Evolutionary conservation across 2,329 filamentous ascomycete genomes (phyloP), one percentile per base, ranked within the genome.

Genomic region (Dothidotthia symphoricarpi): DNA sequence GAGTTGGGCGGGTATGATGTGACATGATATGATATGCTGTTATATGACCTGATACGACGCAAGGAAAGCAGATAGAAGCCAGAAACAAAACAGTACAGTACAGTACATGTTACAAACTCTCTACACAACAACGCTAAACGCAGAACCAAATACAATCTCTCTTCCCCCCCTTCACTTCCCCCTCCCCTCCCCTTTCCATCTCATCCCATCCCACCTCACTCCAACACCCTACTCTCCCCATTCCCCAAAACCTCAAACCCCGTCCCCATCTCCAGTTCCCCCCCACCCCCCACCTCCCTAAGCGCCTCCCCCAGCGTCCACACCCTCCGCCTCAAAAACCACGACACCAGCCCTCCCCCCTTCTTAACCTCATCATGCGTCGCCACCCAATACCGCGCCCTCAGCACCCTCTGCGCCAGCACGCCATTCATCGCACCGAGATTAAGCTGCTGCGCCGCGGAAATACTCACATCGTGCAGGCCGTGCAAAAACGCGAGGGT

Each of bases 291-390:
- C 6, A 73, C 72, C 35, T 75, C 72, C 16, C 64, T 58, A 9
- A 78, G 46, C 27, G 82, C 71, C 44, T 76, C 69, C 33, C 69
- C 61, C 9, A 75, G 26, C 0, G 63, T 72, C 47, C 71, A 60
- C 0, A 66, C 55, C 32, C 67, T 72, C 24, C 72, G 51, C 24
- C 56, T 61, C 39, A 76, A 67, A 63, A 64, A 76, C 67, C 67
- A 74, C 2, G 63, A 73, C 8, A 84, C 73, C 4, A 83, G 49
- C 0, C 81, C 80, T 0, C 72, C 72, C 0, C 78, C 80, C 36
- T 62, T 73, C 61, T 84, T 84, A 4, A 77, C 67, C 59, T 84
- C 81, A 47, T 83, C 81, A 49, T 85, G 81, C 16, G 82, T 85
- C 0, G 74, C 75, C 13, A 85, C 64, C 82, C 81, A 85, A 51